Evolutionary conservation across 257 asterid species (phyloP), one percentile per base, ranked within the genome.

Genomic region (Solanum pimpinellifolium): DNA sequence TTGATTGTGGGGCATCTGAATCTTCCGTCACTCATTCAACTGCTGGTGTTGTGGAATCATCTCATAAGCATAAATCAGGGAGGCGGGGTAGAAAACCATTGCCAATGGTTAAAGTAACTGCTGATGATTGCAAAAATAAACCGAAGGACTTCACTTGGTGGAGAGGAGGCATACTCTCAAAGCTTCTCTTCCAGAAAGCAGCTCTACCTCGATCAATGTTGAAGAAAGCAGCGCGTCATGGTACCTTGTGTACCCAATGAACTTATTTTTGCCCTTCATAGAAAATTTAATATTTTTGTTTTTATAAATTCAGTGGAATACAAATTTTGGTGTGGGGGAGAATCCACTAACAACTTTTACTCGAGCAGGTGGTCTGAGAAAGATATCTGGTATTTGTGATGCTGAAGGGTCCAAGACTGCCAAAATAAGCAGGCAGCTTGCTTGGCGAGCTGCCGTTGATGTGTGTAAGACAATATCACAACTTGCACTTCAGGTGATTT

Each of bases 381-480:
- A 86, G 70, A 91, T 96, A 80, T 89, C 93, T 21, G 94, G 95
- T 37, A 76, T 94, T 81, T 89, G 86, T 84, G 95, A 96, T 87
- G 85, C 89, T 74, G 98, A 93, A 87, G 94, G 94, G 82, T 77
- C 86, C 83, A 92, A 91, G 86, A 90, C 91, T 82, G 95, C 95
- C 37, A 93, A 89, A 91, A 91, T 89, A 91, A 94, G 92, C 91
- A 93, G 93, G 83, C 96, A 90, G 91, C 91, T 92, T 76, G 87
- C 92, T 88, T 96, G 98, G 98, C 94, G 95, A 89, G 93, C 98
- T 70, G 95, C 98, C 74, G 99, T 96, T 91, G 98, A 95, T 88
- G 89, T 89, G 89, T 90, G 98, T 90, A 89, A 90, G 92, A 95
- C 90, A 77, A 85, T 86, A 39, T 90, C 98, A 86, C 96, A 94